Base-by-base conservation (phyloP, 2,329 filamentous ascomycete species). In the Phialemoniopsis sp. region DNA sequence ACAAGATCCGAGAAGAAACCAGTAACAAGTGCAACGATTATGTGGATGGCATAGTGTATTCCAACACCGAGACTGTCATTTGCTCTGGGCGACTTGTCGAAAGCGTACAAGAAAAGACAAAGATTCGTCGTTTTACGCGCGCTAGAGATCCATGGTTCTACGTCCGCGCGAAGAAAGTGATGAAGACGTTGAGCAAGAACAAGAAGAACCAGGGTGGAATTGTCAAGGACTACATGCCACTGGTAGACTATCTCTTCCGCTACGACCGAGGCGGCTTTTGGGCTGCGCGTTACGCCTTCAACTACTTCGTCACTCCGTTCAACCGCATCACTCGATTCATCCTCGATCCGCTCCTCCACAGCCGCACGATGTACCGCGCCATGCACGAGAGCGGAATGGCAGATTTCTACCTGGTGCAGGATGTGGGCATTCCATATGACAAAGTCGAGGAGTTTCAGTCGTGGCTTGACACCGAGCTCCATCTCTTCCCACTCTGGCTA, bases 71-170 rank as follows among this genome's bases (percentile, higher is more conserved):
- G 6, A 76, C 77, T 1, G 69, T 85, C 1, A 60, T 87, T 32
- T 82, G 83, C 54, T 67, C 71, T 0, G 85, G 85, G 0, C 66
- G 64, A 9, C 61, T 85, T 13, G 70, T 70, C 1, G 65, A 84
- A 37, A 53, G 63, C 0, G 44, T 68, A 0, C 68, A 68, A 0
- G 39, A 54, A 0, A 60, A 56, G 2, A 43, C 46, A 3, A 55
- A 54, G 33, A 49, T 62, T 1, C 62, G 60, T 17, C 64, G 55
- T 1, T 85, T 87, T 56, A 74, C 72, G n/a, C 65, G 73, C 10
- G 63, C 73, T 0, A 58, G 56, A 4, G 85, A 89, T 47, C 78
- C 81, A 1, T 89, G 85, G 86, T 87, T 87, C 53, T 89, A 87
- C 43, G 63, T 88, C 3, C 83, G 85, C 46, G 82, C 76, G 21